Base-by-base conservation (phyloP, 2,329 filamentous ascomycete species). In the Emergomyces orientalis region DNA sequence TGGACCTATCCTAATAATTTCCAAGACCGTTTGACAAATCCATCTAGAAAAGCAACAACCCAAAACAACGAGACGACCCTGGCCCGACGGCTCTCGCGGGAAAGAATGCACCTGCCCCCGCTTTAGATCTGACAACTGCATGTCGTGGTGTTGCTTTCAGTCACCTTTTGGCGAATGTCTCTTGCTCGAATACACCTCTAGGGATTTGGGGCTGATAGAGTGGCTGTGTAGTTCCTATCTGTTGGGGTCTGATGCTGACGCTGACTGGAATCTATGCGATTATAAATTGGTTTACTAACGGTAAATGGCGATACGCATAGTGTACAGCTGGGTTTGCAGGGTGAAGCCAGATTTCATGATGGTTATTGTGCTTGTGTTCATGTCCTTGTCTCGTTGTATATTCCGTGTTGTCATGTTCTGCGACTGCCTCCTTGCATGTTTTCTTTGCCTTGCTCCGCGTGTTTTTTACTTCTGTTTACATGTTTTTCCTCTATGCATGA, bases 81-180 rank as follows among this genome's bases (percentile, higher is more conserved):
- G 73, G 6, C 61, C 63, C 27, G 72, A 76, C 58, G 74, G 74
- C 13, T 73, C 67, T n/a, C 76, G 73, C 56, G 74, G 73, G 6
- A 63, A 63, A 2, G 70, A 71, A n/a, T 69, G 69, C 32, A 74
- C 73, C 13, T 76, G 73, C 62, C 63, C 67, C n/a, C 71, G 72
- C 2, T 76, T 73, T 11, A 66, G 55, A 13, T 75, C 74, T 66
- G 73, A 73, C 68, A 7, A 69, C 69, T 9, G 54, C 63, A 4
- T 67, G 72, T 63, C 76, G 74, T 55, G 72, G 70, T 27, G 55
- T 37, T 25, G 73, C 22, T 76, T 74, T 59, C 71, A 70, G 56
- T 63, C 68, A 32, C 65, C 70, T 39, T 66, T 68, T 30, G 74
- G 74, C 7, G 67, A 71, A 55, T 75, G 74, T 45, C 62, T 61